Conservation (phyloP, 306 rosid genomes). For the Cicer yamashitae region DNA sequence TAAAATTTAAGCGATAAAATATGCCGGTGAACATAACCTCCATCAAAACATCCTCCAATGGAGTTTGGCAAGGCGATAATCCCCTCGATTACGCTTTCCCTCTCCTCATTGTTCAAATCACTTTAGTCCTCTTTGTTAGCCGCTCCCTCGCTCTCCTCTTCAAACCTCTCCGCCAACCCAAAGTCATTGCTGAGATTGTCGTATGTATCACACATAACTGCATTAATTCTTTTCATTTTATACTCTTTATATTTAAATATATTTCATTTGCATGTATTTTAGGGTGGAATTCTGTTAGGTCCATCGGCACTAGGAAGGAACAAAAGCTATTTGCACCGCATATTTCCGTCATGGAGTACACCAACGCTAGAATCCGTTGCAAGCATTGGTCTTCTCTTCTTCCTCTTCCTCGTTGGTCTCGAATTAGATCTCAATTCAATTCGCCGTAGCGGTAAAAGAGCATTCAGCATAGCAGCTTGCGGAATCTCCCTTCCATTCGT, state of each 20-base stretch:
- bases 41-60: slow-evolving; percentile 70
- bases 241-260: no score
- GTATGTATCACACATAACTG: slow-evolving; percentile 40
- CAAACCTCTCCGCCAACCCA: slow-evolving; percentile 91
- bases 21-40: slow-evolving; percentile 58
- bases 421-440: slow-evolving; percentile 74
- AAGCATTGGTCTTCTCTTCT: slow-evolving; percentile 78
- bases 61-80: slow-evolving; percentile 86
- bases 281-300: slow-evolving; percentile 89
- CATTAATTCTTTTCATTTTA: background rate
- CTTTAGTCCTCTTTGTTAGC: slow-evolving; percentile 54
- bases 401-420: slow-evolving; percentile 75
- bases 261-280: slow-evolving; percentile 9
- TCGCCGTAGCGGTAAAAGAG: slow-evolving; percentile 64
- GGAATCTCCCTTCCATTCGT: slow-evolving; percentile 78
- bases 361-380: slow-evolving; percentile 80
- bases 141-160: slow-evolving; percentile 71
- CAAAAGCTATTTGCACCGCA: slow-evolving; percentile 50
- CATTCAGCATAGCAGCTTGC: slow-evolving; percentile 69
- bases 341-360: slow-evolving; percentile 75
- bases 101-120: slow-evolving; percentile 67
- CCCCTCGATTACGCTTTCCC: slow-evolving; percentile 83
- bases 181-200: slow-evolving; percentile 81
- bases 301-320: slow-evolving; percentile 79
- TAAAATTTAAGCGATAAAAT: no score